Percentiles rank a stretch among this genome's conserved stretches.
phyloP scores from a whole-genome alignment of 2,329 filamentous ascomycete species.

The Sporothrix luriei region DNA sequence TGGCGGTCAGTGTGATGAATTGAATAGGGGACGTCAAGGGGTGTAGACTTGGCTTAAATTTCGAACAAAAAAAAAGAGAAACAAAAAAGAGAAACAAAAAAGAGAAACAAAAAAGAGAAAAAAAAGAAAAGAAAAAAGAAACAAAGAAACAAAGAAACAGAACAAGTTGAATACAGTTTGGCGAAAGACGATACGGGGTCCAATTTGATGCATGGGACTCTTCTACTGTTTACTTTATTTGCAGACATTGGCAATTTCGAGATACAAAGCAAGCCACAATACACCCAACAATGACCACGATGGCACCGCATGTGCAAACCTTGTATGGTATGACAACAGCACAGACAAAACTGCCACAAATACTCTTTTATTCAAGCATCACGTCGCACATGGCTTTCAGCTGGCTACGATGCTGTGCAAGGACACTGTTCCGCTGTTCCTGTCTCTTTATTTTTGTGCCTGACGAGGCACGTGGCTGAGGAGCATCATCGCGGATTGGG shows the following conservation, averaged over 20 bases:
- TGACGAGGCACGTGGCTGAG: neutral
- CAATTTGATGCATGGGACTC: too few species aligned
- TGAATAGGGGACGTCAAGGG: neutral
- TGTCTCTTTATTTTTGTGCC: slow-evolving; percentile 4
- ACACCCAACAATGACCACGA: too few species aligned
- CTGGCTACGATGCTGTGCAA: neutral
- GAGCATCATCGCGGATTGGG: too few species aligned
- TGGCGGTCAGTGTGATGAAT: slow-evolving; percentile 12
- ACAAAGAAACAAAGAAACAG: neutral
- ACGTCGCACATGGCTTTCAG: neutral
- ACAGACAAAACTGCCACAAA: neutral
- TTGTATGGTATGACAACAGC: too few species aligned
- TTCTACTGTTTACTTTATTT: too few species aligned
- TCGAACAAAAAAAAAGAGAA: neutral
- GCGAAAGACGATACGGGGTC: too few species aligned
- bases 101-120: too few species aligned
- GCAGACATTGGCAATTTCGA: too few species aligned
- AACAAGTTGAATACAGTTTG: too few species aligned
- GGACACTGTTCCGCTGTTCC: neutral
- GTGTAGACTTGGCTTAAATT: too few species aligned
- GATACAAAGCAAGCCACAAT: too few species aligned
- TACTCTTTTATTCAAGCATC: neutral
- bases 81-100: neutral
- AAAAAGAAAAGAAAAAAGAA: neutral
- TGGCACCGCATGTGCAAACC: too few species aligned